Conservation (phyloP, 2,329 filamentous ascomycete species). For the Sporothrix globosa region DNA sequence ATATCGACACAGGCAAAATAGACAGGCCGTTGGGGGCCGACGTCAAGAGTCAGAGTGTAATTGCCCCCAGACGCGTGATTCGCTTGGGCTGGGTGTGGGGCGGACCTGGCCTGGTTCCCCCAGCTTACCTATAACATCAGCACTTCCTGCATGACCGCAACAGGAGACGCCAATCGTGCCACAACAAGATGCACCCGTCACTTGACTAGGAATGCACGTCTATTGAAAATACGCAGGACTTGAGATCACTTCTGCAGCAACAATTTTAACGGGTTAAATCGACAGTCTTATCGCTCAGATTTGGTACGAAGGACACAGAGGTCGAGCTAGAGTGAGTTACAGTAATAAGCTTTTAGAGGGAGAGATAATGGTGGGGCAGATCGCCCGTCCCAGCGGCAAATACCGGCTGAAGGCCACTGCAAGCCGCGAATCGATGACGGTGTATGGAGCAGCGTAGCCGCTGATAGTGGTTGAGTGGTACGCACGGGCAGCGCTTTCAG, state of each 20-base stretch:
- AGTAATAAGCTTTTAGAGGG: not conserved
- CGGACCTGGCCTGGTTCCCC: constrained; percentile 15
- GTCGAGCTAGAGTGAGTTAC: not conserved
- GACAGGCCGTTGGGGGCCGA: constrained; percentile 18
- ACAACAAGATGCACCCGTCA: not conserved
- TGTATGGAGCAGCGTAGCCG: not conserved
- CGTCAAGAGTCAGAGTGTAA: constrained; percentile 5
- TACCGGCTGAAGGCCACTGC: not conserved
- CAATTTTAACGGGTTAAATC: not conserved
- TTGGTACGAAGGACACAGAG: not conserved
- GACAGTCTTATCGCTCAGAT: not conserved
- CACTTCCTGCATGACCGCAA: not conserved
- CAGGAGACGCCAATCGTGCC: not conserved
- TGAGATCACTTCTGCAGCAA: no score
- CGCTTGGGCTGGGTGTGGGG: not conserved
- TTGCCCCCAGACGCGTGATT: constrained; percentile 25
- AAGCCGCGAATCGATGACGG: constrained; percentile 4
- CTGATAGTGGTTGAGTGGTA: constrained; percentile 28
- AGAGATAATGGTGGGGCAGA: constrained; percentile 7
- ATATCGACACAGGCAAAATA: not conserved
- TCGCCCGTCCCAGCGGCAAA: constrained; percentile 18
- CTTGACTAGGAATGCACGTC: no score
- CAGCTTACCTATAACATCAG: not conserved
- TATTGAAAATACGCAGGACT: no score
- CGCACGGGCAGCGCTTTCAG: constrained; percentile 21